Percentiles rank a stretch among this genome's conserved stretches.
Conservation (phyloP, 2,329 filamentous ascomycete species). For the Sporothrix phasma region DNA sequence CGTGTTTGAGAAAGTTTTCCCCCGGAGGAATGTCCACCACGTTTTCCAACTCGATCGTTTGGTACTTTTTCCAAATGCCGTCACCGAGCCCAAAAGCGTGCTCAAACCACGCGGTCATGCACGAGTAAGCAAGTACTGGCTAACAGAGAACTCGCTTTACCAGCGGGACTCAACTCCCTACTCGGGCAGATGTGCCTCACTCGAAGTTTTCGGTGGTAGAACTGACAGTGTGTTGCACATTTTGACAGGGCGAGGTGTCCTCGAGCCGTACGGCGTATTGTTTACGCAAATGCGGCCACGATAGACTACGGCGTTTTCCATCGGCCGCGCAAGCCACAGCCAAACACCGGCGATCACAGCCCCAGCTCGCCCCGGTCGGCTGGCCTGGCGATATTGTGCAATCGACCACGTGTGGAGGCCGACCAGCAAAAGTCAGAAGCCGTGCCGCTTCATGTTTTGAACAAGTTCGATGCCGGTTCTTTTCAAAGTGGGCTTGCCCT, state of each 20-base stretch:
- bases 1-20: not conserved
- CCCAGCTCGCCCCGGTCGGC: not conserved
- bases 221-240: not conserved
- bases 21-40: not conserved
- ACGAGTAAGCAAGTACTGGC: not conserved
- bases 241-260: not conserved
- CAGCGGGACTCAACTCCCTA: not conserved
- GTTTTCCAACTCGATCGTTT: not conserved
- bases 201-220: not conserved
- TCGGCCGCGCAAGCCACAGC: not conserved
- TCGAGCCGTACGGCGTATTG: not conserved
- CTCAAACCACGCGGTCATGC: not conserved
- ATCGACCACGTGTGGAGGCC: slow-evolving; percentile 2
- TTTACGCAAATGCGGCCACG: not conserved
- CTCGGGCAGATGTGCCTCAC: not conserved
- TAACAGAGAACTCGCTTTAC: not conserved
- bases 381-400: not conserved
- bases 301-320: not conserved
- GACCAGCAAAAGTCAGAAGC: not conserved
- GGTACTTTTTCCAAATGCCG: not conserved
- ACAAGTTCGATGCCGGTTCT: not conserved
- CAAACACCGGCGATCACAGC: not conserved
- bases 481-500: not conserved
- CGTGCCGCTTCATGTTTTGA: not conserved
- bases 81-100: not conserved